Base-by-base conservation (phyloP, 2,329 filamentous ascomycete genomes). In the Ophiostoma sp. region DNA sequence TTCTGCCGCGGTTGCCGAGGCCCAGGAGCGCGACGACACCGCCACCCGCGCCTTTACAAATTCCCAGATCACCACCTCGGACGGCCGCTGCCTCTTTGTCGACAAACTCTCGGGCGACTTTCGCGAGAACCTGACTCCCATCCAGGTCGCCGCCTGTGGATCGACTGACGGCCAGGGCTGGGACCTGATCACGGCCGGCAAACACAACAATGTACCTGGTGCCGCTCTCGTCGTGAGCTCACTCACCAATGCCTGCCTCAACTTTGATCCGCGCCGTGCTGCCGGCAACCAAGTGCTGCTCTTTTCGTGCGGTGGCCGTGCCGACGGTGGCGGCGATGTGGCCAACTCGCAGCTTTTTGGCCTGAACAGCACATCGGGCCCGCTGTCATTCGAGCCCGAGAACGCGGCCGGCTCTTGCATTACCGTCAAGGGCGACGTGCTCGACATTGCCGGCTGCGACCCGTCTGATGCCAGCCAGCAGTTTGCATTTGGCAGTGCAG, bases 301-400 rank as follows among this genome's bases (percentile, higher is more conserved):
- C 33, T 88, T 87, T 74, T 86, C 85, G 13, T 88, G 86, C 72
- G 86, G 85, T 68, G 85, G 85, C 20, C 80, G 85, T 54, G 85
- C 85, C 27, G 86, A 85, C 71, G 85, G 85, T 64, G 65, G 65
- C 41, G 85, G 85, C 17, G 73, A 76, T 4, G 83, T 85, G 1
- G 83, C 84, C 7, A 77, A 81, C 68, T 86, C 84, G 0, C 85
- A 87, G 75, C 77, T 85, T 1, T 86, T 86, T 72, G 76, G 78
- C 15, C 84, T 85, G 70, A 77, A 80, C 35, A 81, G 80, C 27
- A 76, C 76, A 8, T 75, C 78, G 20, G 81, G 80, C 0, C 79
- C 83, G 64, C 75, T 84, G 23, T 74, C 79, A 1, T 74, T 87
- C 1, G 76, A 79, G n/a, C 84, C 84, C 0, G 72, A 77, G 67